Evolutionary conservation across 345 rosid genomes (phyloP).

Genomic region (Melaleuca alternifolia): DNA sequence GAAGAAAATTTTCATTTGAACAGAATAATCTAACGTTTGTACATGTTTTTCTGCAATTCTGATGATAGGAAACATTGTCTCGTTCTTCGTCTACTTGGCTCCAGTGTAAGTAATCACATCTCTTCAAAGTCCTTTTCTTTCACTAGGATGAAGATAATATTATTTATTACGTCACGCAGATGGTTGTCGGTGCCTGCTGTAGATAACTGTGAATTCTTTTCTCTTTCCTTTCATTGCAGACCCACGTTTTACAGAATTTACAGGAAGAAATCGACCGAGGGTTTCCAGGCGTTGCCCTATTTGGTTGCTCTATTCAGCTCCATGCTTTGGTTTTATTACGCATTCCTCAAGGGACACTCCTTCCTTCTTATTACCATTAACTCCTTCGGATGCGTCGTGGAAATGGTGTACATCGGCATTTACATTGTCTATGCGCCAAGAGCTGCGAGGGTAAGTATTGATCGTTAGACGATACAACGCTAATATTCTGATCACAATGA

Average conservation of each 20-base stretch:
- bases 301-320: slow-evolving; percentile 81
- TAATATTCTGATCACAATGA: neutral
- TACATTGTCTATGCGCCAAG: slow-evolving; percentile 52
- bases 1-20: neutral
- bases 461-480: neutral
- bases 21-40: neutral
- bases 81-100: slow-evolving; percentile 63
- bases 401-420: slow-evolving; percentile 51
- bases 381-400: slow-evolving; percentile 63
- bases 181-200: too few relatives aligned
- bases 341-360: slow-evolving; percentile 43
- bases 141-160: neutral
- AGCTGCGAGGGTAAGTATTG: slow-evolving; percentile 30
- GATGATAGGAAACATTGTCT: slow-evolving; percentile 61
- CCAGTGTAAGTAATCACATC: slow-evolving; percentile 54
- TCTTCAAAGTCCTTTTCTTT: neutral
- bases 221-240: slow-evolving; percentile 19
- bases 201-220: neutral
- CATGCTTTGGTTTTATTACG: slow-evolving; percentile 90
- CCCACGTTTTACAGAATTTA: slow-evolving; percentile 68
- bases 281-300: slow-evolving; percentile 75
- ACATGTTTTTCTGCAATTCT: neutral
- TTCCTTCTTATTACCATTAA: slow-evolving; percentile 80
- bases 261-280: slow-evolving; percentile 64
- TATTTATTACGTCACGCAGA: neutral